Percentiles rank a stretch among this genome's conserved stretches.
Conservation (phyloP, 768 basidiomycete genomes). For the Trametes cubensis region DNA sequence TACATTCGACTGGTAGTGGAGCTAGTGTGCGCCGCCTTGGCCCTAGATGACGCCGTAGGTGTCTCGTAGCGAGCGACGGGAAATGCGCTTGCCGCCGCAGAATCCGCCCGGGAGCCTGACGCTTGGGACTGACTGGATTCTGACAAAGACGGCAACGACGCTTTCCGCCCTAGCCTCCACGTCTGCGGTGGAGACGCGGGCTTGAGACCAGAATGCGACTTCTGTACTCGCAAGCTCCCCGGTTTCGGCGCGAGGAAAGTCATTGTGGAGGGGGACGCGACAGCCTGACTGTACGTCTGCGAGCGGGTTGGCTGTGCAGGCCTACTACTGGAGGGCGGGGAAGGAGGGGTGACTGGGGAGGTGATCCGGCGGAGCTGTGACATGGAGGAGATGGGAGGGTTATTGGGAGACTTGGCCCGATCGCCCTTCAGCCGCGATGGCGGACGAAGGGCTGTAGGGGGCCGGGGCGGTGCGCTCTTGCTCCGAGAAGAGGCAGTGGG, state of each 20-base stretch:
- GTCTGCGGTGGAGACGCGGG: conserved; percentile 67
- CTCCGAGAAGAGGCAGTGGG: conserved; percentile 45
- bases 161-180: conserved; percentile 71
- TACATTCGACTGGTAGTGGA: conserved; percentile 65
- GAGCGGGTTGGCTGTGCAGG: conserved; percentile 51
- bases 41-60: conserved; percentile 80
- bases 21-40: conserved; percentile 58
- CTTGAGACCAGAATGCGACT: conserved; percentile 82
- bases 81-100: conserved; percentile 42
- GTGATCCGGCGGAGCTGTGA: conserved; percentile 70
- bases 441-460: conserved; percentile 55
- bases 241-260: conserved; percentile 70
- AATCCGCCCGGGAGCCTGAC: conserved; percentile 51
- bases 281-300: conserved; percentile 60
- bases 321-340: conserved; percentile 55
- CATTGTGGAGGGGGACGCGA: conserved; percentile 50
- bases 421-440: conserved; percentile 63
- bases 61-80: conserved; percentile 63
- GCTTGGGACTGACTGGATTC: conserved; percentile 59
- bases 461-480: conserved; percentile 57
- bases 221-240: conserved; percentile 78
- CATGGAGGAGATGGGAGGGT: conserved; percentile 69
- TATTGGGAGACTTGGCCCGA: conserved; percentile 72
- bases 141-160: conserved; percentile 75
- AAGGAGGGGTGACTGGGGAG: conserved; percentile 51